A percentile compares a stretch with the other conserved stretches of the same genome.
These are phyloP conservation scores for Trichoderma breve DNA, from an alignment of 2,329 filamentous ascomycete species.

Conservation along the genomic window DNA sequence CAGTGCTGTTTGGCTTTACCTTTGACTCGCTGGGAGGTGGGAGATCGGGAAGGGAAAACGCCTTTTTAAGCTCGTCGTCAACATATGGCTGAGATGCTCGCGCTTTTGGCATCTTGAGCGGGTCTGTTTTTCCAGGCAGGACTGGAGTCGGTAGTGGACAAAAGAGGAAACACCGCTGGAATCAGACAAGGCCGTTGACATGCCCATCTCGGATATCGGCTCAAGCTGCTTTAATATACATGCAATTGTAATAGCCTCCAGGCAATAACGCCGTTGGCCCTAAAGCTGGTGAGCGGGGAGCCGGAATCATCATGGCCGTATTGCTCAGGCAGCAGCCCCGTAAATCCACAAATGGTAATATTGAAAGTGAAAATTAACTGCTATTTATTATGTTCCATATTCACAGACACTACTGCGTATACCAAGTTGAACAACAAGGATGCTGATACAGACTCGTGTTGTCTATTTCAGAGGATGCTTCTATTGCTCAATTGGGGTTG, in stretches of 20 bases:
- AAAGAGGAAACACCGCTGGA: background rate
- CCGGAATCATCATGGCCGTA: background rate
- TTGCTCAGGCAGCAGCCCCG: slow-evolving; percentile 2
- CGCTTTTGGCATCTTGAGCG: background rate
- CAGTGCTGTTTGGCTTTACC: background rate
- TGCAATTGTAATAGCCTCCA: background rate
- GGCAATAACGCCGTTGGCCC: background rate
- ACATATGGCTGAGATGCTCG: background rate
- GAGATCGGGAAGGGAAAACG: background rate
- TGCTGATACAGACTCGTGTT: background rate
- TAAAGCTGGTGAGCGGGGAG: background rate
- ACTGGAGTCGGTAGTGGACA: background rate
- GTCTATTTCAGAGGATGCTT: background rate
- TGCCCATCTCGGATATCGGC: background rate
- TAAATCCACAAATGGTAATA: background rate
- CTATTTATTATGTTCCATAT: background rate
- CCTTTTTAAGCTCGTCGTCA: background rate
- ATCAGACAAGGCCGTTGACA: background rate
- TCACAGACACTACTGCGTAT: background rate
- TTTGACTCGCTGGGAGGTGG: background rate
- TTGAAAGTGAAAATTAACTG: background rate
- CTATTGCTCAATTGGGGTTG: background rate
- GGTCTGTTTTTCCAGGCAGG: background rate
- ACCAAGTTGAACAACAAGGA: background rate
- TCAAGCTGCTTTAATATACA: background rate